Conservation (phyloP, 1,284 basidiomycete species). For the Xerocomus nothofagi region DNA sequence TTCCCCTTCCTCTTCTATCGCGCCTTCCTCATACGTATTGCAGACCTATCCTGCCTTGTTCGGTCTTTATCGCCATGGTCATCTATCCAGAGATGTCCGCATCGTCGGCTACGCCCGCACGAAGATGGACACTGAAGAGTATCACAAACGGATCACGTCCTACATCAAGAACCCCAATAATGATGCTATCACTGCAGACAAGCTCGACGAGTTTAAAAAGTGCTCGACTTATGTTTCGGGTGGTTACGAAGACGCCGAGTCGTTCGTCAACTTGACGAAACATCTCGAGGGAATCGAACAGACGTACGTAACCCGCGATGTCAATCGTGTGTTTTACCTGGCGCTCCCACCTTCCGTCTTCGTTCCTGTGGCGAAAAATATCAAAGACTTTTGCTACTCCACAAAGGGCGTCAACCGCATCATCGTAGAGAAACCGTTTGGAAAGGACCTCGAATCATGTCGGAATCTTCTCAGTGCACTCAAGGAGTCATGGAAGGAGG, state of each 20-base stretch:
- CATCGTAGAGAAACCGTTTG: slow-evolving; percentile 97
- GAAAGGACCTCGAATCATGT: slow-evolving; percentile 89
- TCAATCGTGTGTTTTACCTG: slow-evolving; percentile 89
- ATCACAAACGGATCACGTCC: slow-evolving; percentile 77
- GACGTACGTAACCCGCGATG: slow-evolving; percentile 59
- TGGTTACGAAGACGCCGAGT: slow-evolving; percentile 80
- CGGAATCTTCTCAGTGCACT: slow-evolving; percentile 76
- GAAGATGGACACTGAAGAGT: slow-evolving; percentile 89
- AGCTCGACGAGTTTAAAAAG: slow-evolving; percentile 81
- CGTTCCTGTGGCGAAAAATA: slow-evolving; percentile 79
- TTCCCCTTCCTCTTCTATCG: slow-evolving; percentile 6
- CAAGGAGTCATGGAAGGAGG: slow-evolving; percentile 88
- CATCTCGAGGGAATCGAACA: slow-evolving; percentile 79
- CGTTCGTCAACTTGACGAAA: slow-evolving; percentile 76
- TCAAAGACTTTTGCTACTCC: slow-evolving; percentile 82
- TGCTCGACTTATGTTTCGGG: slow-evolving; percentile 83
- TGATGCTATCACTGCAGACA: slow-evolving; percentile 53
- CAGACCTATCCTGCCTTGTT: slow-evolving; percentile 95
- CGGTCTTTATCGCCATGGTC: slow-evolving; percentile 77
- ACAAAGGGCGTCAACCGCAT: slow-evolving; percentile 75
- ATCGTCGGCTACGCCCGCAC: slow-evolving; percentile 96
- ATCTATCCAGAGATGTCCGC: slow-evolving; percentile 80
- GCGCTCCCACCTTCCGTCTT: slow-evolving; percentile 95
- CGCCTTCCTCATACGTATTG: slow-evolving; percentile 14
- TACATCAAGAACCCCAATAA: slow-evolving; percentile 81